These are phyloP conservation scores for Blepharisma stoltei DNA, from an alignment of 73 alveolate species.

Conservation along the genomic window DNA sequence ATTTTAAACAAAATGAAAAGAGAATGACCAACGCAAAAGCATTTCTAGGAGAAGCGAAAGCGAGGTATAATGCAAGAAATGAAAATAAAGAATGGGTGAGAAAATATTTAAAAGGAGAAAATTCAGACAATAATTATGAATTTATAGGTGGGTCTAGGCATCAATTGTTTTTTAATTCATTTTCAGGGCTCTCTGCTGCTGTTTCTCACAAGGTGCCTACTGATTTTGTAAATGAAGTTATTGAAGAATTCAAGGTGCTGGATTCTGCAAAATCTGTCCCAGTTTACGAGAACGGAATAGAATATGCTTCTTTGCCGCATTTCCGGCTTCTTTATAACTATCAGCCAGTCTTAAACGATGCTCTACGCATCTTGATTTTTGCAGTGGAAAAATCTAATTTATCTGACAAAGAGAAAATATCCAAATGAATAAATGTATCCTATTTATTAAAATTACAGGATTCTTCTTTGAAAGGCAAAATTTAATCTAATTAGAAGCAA, in stretches of 20 bases:
- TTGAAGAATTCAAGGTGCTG: constrained; percentile 16
- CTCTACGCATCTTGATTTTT: neutral
- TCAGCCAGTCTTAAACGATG: neutral
- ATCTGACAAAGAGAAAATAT: neutral
- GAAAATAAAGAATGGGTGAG: neutral
- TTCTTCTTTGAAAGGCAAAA: no score
- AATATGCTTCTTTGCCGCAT: constrained; percentile 22
- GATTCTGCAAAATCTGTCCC: neutral
- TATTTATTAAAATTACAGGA: no score
- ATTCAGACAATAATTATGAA: neutral
- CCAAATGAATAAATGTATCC: neutral
- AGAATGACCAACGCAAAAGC: constrained; percentile 25
- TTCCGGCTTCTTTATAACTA: constrained; percentile 14
- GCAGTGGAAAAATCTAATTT: neutral
- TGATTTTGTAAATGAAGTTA: neutral
- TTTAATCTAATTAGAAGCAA: no score
- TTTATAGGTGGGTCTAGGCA: constrained; percentile 20
- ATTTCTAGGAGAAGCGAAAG: constrained; percentile 1
- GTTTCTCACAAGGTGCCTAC: neutral
- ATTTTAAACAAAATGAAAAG: constrained; percentile 49
- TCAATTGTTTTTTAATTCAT: neutral
- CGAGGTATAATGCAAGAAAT: neutral
- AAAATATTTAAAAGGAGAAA: constrained; percentile 11
- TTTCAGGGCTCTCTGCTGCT: constrained; percentile 25
- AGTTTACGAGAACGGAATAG: neutral